phyloP scores from a whole-genome alignment of 2,329 filamentous ascomycete species.

The Cytospora piceicola region DNA sequence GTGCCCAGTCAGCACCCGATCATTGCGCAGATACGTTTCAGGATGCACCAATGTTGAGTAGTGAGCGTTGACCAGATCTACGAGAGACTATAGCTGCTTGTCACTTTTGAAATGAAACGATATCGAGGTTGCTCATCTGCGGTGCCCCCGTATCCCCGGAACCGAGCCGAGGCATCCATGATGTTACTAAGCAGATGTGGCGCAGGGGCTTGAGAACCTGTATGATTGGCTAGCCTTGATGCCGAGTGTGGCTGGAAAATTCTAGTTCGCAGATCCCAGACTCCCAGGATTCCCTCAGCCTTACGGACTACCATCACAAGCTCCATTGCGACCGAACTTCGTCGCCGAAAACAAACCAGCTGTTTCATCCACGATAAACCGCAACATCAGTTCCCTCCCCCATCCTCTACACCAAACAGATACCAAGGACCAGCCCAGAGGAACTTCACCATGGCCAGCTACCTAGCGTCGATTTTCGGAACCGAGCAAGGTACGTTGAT shows the following conservation, averaged over 20 bases:
- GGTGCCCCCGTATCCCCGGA: too few relatives aligned
- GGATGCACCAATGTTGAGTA: neutral
- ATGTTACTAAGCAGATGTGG: neutral
- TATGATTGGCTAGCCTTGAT: conserved; percentile 6
- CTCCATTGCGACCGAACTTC: conserved; percentile 23
- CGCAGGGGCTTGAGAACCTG: neutral
- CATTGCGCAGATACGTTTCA: neutral
- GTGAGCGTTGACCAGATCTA: neutral
- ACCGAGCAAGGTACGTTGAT: conserved; percentile 90
- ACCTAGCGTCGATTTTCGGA: conserved; percentile 98
- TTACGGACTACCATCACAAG: neutral
- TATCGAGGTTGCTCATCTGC: neutral
- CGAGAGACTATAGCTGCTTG: neutral
- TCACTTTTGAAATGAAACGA: neutral
- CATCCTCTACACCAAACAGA: conserved; percentile 6
- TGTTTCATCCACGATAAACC: conserved; percentile 3
- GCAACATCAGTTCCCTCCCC: conserved; percentile 7
- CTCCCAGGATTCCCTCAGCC: neutral
- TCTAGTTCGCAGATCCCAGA: neutral
- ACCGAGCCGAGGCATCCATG: too few relatives aligned
- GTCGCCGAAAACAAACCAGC: conserved; percentile 13
- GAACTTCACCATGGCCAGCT: conserved; percentile 78
- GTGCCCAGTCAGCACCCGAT: too few relatives aligned
- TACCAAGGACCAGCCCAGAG: conserved; percentile 1
- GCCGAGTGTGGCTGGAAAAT: conserved; percentile 1